Conservation (phyloP, 257 asterid species). For the Solanum commersonii region DNA sequence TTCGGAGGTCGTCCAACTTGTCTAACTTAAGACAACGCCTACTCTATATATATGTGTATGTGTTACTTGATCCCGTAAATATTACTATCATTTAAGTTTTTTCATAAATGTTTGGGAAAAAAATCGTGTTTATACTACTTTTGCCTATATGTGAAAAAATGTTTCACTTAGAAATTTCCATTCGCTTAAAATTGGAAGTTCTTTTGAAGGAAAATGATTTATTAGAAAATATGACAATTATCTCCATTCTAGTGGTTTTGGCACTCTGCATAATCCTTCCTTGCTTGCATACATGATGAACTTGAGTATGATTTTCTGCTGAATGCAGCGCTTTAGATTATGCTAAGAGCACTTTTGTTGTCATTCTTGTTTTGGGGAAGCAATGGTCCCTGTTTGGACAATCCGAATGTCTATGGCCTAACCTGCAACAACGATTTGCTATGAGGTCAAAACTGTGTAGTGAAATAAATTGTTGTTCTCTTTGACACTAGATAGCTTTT, state of each 20-base stretch:
- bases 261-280: not conserved
- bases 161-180: not conserved
- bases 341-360: not conserved
- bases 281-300: not conserved
- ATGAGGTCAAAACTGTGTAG: not conserved
- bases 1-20: not conserved
- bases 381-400: not conserved
- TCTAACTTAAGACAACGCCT: not conserved
- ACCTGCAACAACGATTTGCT: not conserved
- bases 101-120: not conserved
- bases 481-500: not conserved
- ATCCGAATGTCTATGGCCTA: not conserved
- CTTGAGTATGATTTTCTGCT: not conserved
- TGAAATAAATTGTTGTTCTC: not conserved
- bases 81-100: not conserved
- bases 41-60: not conserved
- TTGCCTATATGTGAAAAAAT: not conserved
- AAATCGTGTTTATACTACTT: not conserved
- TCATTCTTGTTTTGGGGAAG: not conserved
- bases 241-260: not conserved
- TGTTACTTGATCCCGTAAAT: not conserved
- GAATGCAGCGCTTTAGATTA: not conserved
- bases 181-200: not conserved
- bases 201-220: not conserved
- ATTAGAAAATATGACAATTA: not conserved